A percentile compares a stretch with the other conserved stretches of the same genome.
phyloP scores from a whole-genome alignment of 2,329 filamentous ascomycete species.

The Aspergillus vadensis region DNA sequence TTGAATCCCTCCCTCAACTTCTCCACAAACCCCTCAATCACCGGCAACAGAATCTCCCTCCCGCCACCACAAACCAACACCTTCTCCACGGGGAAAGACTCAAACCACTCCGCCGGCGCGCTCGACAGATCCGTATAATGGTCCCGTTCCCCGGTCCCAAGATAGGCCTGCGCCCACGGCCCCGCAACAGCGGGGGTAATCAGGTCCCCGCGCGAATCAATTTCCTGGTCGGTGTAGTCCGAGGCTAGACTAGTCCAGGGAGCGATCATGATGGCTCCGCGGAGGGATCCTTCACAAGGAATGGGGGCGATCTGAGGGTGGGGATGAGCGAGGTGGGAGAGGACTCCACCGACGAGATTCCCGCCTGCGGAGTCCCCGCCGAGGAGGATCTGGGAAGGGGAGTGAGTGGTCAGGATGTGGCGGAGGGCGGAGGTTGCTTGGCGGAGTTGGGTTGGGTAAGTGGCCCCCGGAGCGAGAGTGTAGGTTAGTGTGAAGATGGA shows the following conservation, averaged over 20 bases:
- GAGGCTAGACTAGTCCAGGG: constrained; percentile 61
- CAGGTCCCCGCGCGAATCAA: constrained; percentile 56
- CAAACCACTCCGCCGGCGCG: constrained; percentile 58
- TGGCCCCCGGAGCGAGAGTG: constrained; percentile 53
- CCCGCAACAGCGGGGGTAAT: constrained; percentile 45
- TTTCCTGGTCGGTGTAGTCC: constrained; percentile 43
- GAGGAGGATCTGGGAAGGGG: constrained; percentile 40
- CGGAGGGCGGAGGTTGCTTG: constrained; percentile 45
- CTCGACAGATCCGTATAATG: constrained; percentile 57
- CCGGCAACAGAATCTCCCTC: constrained; percentile 59
- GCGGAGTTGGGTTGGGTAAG: constrained; percentile 47
- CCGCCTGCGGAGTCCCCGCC: constrained; percentile 51
- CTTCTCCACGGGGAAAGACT: constrained; percentile 49
- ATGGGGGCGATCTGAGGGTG: constrained; percentile 55
- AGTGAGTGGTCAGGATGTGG: constrained; percentile 40
- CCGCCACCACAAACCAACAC: constrained; percentile 58
- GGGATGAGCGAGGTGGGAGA: constrained; percentile 54
- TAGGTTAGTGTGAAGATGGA: constrained; percentile 60
- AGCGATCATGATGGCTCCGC: constrained; percentile 56
- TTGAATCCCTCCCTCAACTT: constrained; percentile 45
- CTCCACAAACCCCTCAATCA: constrained; percentile 54
- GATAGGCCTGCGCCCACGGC: constrained; percentile 53
- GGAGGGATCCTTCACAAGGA: constrained; percentile 46
- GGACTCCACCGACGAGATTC: constrained; percentile 42
- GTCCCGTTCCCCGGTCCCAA: constrained; percentile 46